Evolutionary conservation across 2,329 filamentous ascomycete species (phyloP).

Genomic region (Zasmidium cellare): DNA sequence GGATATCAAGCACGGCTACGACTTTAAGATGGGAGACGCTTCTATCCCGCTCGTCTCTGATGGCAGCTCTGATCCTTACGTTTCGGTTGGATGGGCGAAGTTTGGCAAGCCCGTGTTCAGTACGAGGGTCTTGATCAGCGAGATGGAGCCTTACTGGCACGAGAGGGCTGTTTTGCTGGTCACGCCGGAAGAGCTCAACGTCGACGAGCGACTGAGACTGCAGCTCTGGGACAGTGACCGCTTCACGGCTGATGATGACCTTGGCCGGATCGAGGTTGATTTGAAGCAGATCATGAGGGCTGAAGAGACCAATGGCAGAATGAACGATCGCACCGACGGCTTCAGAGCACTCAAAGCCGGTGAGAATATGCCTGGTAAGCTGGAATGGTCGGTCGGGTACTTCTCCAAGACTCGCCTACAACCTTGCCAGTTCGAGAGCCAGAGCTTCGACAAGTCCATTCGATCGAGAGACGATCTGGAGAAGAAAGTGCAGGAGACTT

Average conservation of each 20-base stretch:
- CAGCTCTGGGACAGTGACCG: conserved; percentile 78
- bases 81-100: conserved; percentile 74
- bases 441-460: conserved; percentile 61
- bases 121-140: conserved; percentile 64
- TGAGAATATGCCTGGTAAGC: conserved; percentile 67
- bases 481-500: conserved; percentile 54
- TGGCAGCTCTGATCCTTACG: conserved; percentile 69
- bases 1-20: conserved; percentile 65
- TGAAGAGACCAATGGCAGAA: conserved; percentile 59
- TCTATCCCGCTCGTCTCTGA: conserved; percentile 56
- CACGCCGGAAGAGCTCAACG: conserved; percentile 69
- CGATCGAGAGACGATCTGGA: conserved; percentile 60
- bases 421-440: conserved; percentile 60
- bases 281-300: conserved; percentile 65
- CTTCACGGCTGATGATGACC: conserved; percentile 70
- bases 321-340: conserved; percentile 64
- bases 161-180: conserved; percentile 71
- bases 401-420: conserved; percentile 67
- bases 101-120: conserved; percentile 69
- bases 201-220: conserved; percentile 62
- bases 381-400: conserved; percentile 71
- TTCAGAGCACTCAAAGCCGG: conserved; percentile 65
- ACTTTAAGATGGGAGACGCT: conserved; percentile 71
- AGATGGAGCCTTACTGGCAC: conserved; percentile 70
- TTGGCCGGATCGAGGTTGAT: conserved; percentile 70